Base-by-base conservation (phyloP, 805 yeast species). In the fission yeast (Schizosaccharomyces pombe) region DNA sequence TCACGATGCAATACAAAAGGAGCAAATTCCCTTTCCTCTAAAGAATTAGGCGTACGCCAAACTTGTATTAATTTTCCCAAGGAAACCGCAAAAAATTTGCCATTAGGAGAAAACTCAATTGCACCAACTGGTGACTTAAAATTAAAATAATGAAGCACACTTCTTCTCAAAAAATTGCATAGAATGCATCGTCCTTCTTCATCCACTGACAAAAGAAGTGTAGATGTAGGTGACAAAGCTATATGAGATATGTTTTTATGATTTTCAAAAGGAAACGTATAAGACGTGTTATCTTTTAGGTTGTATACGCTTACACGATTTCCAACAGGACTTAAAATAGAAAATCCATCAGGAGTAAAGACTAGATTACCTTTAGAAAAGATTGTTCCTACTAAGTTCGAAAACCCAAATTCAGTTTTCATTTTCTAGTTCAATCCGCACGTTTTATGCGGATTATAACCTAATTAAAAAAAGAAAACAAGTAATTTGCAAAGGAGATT, bases 371-470 rank as follows among this genome's bases (percentile, higher is more conserved):
- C 98, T 63, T 82, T 84, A 53, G 93, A 73, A 64, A 91, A 91
- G 2, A 91, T 97, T 0, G 97, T 87, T 30, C 98, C 98, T 61
- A 91, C 70, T 32, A 91, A 72, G 68, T 89, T 91, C 33, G 93
- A 79, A 61, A 91, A 82, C 56, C 57, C 70, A 65, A 81, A 85
- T 68, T 85, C 93, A n/a, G 94, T 79, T 70, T 79, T 84, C 94
- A 85, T 85, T 14, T 26, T 12, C n/a, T 26, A 16, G 12, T 5
- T n/a, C n/a, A n/a, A n/a, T n/a, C n/a, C n/a, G n/a, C n/a, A n/a
- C n/a, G n/a, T n/a, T n/a, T n/a, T n/a, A n/a, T n/a, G n/a, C n/a
- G n/a, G n/a, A n/a, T n/a, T n/a, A n/a, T n/a, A n/a, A n/a, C n/a
- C n/a, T n/a, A n/a, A n/a, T n/a, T n/a, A n/a, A n/a, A n/a, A n/a